Evolutionary conservation across 768 basidiomycete genomes (phyloP).

Genomic region (Pleurotus eryngii): DNA sequence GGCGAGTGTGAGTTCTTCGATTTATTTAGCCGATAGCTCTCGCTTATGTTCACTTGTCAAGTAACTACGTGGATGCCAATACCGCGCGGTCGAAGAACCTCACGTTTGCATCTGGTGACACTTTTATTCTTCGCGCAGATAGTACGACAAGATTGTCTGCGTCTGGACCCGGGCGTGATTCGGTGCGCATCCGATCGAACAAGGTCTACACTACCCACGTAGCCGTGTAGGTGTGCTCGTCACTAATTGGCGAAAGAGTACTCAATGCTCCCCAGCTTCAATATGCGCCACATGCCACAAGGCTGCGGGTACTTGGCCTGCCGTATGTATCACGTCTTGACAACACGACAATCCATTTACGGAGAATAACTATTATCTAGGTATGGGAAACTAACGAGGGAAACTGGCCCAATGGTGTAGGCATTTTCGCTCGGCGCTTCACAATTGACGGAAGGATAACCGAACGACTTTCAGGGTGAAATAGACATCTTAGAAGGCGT

Average conservation of each 20-base stretch:
- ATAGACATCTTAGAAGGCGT: slow-evolving; percentile 58
- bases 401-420: slow-evolving; percentile 16
- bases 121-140: slow-evolving; percentile 57
- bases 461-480: slow-evolving; percentile 37
- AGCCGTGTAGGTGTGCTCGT: slow-evolving; percentile 39
- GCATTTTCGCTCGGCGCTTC: slow-evolving; percentile 12
- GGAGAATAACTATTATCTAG: not conserved
- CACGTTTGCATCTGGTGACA: slow-evolving; percentile 49
- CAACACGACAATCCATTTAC: not conserved
- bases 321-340: slow-evolving; percentile 20
- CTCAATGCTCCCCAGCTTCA: slow-evolving; percentile 29
- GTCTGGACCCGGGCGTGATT: slow-evolving; percentile 53
- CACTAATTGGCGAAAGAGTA: not conserved
- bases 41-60: slow-evolving; percentile 11
- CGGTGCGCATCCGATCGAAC: slow-evolving; percentile 52
- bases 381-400: slow-evolving; percentile 11
- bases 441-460: too few relatives aligned
- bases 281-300: slow-evolving; percentile 58
- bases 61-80: slow-evolving; percentile 41
- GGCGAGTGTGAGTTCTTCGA: slow-evolving; percentile 38
- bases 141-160: slow-evolving; percentile 40
- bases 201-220: slow-evolving; percentile 52
- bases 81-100: slow-evolving; percentile 54
- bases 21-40: not conserved
- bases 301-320: slow-evolving; percentile 60